Percentiles rank a stretch among this genome's conserved stretches.
These are phyloP conservation scores for Hanseniaspora gamundiae DNA, from an alignment of 1,139 yeast species.

Conservation along the genomic window DNA sequence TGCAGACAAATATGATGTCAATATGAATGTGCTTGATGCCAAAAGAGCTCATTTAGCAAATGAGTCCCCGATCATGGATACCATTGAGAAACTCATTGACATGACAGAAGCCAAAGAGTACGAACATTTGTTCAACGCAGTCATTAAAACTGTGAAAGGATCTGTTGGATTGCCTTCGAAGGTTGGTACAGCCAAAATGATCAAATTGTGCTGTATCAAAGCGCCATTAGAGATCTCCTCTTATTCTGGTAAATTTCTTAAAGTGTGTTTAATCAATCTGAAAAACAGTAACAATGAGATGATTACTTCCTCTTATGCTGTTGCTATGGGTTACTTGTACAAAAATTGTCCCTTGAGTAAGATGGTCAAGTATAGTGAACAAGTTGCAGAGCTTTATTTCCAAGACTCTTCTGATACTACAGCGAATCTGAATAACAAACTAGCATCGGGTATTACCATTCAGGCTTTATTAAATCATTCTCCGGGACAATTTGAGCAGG, in stretches of 20 bases:
- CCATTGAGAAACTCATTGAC: conserved; percentile 61
- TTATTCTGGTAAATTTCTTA: conserved; percentile 50
- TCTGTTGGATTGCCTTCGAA: conserved; percentile 89
- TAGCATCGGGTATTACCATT: conserved; percentile 49
- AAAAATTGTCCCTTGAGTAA: conserved; percentile 47
- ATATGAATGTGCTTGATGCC: conserved; percentile 62
- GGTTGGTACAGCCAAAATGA: conserved; percentile 71
- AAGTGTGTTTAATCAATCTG: conserved; percentile 46
- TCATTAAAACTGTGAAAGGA: conserved; percentile 38
- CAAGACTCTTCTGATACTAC: conserved; percentile 29
- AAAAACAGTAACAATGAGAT: conserved; percentile 55
- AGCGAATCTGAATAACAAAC: conserved; percentile 30
- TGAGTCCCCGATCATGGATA: conserved; percentile 80
- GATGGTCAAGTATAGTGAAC: conserved; percentile 41
- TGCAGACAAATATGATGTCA: conserved; percentile 77
- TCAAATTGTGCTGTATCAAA: conserved; percentile 51
- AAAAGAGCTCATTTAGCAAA: conserved; percentile 65
- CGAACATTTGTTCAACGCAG: conserved; percentile 37
- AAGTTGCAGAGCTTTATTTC: conserved; percentile 48
- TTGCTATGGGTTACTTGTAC: conserved; percentile 69
- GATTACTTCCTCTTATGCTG: conserved; percentile 64
- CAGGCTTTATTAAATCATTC: conserved; percentile 62
- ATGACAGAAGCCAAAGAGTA: conserved; percentile 38
- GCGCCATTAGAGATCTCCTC: conserved; percentile 44
- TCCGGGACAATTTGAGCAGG: conserved; percentile 51